These are phyloP conservation scores for Balamuthia mandrillaris DNA, from an alignment of 208 protist species.

Conservation along the genomic window DNA sequence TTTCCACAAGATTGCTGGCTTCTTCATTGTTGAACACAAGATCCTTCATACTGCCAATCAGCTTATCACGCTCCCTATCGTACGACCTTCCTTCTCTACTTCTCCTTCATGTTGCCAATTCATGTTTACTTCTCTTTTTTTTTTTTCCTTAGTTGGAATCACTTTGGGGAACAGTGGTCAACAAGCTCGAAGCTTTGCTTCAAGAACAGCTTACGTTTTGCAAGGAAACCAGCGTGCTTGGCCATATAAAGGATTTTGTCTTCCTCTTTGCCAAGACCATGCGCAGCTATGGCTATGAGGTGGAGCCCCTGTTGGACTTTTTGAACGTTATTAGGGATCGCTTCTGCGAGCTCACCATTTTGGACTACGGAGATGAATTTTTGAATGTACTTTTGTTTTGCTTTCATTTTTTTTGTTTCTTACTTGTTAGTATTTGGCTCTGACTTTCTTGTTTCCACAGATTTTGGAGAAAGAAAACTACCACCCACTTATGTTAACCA, in stretches of 20 bases:
- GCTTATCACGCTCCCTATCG: not conserved
- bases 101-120: not conserved
- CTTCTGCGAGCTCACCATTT: not conserved
- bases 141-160: not conserved
- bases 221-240: not conserved
- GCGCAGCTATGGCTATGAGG: not conserved
- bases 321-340: not conserved
- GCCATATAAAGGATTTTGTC: not conserved
- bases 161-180: not conserved
- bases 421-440: no score
- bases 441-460: not conserved
- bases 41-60: not conserved
- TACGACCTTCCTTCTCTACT: not conserved
- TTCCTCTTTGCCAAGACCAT: not conserved
- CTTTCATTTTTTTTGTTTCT: not conserved
- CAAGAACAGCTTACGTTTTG: not conserved
- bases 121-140: not conserved
- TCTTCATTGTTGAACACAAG: not conserved
- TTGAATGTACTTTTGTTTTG: not conserved
- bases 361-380: not conserved
- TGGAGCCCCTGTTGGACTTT: not conserved
- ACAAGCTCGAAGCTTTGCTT: not conserved
- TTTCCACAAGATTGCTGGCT: not conserved
- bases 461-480: conserved; percentile 2
- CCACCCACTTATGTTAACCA: not conserved